phyloP scores from a whole-genome alignment of 495 filamentous ascomycete species.

The Penicillium malachiteum region DNA sequence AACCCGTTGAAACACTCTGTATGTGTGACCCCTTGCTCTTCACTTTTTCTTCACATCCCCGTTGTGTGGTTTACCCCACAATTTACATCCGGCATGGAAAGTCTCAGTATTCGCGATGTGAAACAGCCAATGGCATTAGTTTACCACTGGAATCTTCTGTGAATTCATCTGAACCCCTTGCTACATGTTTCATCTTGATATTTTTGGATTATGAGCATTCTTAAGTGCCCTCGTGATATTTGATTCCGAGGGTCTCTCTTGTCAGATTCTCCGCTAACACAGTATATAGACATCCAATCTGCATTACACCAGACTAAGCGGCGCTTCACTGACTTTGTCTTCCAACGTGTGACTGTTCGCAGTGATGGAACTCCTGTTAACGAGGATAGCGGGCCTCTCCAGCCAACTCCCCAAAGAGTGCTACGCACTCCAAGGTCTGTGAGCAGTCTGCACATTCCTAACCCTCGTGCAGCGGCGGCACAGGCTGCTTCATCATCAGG shows the following conservation, averaged over 20 bases:
- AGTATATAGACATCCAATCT: slow-evolving; percentile 43
- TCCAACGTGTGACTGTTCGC: slow-evolving; percentile 39
- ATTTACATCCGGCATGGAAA: background rate
- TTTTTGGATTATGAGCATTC: background rate
- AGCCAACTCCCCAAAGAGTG: slow-evolving; percentile 21
- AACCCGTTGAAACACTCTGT: slow-evolving; percentile 57
- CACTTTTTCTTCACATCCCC: slow-evolving; percentile 7
- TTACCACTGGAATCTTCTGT: background rate
- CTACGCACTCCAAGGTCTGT: slow-evolving; percentile 43
- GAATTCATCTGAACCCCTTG: background rate
- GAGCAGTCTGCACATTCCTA: slow-evolving; percentile 35
- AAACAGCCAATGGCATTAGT: background rate
- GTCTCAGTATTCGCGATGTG: background rate
- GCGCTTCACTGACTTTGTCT: slow-evolving; percentile 51
- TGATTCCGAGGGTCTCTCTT: background rate
- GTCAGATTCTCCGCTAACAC: slow-evolving; percentile 6
- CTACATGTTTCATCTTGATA: background rate
- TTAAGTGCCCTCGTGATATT: background rate
- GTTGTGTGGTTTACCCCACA: slow-evolving; percentile 15
- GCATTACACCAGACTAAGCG: slow-evolving; percentile 47
- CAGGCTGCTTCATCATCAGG: slow-evolving; percentile 16
- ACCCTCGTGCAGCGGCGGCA: slow-evolving; percentile 11
- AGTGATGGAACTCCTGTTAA: slow-evolving; percentile 17
- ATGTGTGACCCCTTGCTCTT: slow-evolving; percentile 21
- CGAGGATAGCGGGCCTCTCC: slow-evolving; percentile 15